A percentile compares a stretch with the other conserved stretches of the same genome.
Evolutionary conservation across 305 asterid species (phyloP).

Genomic region (Solanum hybrid): DNA sequence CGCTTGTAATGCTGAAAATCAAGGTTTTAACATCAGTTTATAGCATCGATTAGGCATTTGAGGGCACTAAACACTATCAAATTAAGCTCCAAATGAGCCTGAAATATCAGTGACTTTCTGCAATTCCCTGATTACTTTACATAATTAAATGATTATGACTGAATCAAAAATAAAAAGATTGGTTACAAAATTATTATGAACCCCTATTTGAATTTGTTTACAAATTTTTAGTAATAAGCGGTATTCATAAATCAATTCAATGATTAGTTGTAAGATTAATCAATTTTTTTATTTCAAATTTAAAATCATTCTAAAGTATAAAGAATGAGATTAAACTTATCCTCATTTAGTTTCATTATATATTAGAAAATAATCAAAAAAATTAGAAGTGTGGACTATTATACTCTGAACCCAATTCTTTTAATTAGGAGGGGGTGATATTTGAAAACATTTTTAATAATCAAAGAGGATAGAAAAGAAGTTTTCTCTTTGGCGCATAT

Average conservation of each 20-base stretch:
- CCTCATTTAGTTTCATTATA: background rate
- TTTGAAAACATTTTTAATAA: background rate
- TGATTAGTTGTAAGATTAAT: background rate
- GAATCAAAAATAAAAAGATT: background rate
- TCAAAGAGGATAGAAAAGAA: background rate
- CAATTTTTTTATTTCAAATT: background rate
- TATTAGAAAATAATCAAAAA: background rate
- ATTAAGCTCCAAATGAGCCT: background rate
- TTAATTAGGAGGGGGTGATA: background rate
- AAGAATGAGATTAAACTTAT: background rate
- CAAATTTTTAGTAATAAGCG: background rate
- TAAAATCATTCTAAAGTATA: background rate
- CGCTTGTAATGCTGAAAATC: background rate
- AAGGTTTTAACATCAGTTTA: background rate
- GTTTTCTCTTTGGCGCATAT: background rate
- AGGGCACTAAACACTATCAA: background rate
- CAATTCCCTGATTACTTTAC: background rate
- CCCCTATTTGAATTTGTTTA: background rate
- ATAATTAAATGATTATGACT: background rate
- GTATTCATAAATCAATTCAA: background rate
- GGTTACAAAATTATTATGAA: background rate
- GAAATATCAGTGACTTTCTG: background rate
- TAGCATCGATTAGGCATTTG: background rate
- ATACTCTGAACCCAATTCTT: background rate
- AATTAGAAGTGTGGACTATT: background rate